Evolutionary conservation across 129 eudicot genomes (phyloP).

Genomic region (Artemisia tridentata): DNA sequence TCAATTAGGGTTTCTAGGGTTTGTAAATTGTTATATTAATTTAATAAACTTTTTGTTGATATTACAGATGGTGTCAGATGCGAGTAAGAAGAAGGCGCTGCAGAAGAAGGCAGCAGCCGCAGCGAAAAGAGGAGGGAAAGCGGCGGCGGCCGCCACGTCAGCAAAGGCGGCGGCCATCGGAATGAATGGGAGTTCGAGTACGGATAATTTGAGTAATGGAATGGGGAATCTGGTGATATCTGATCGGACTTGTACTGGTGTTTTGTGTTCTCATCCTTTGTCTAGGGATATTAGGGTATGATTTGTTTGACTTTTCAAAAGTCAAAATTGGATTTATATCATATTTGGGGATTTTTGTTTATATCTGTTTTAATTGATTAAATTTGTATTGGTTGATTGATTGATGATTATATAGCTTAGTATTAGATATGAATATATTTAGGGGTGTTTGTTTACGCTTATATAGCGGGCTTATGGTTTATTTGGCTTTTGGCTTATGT

Average conservation of each 20-base stretch:
- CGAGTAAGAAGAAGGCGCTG: slow-evolving; percentile 92
- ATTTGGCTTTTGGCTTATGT: no score
- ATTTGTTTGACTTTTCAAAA: no score
- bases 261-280: slow-evolving; percentile 87
- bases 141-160: slow-evolving; percentile 49
- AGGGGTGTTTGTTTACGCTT: no score
- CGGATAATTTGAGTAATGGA: slow-evolving; percentile 56
- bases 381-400: no score
- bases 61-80: slow-evolving; percentile 84
- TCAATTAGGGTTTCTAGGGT: background rate
- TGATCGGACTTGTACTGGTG: slow-evolving; percentile 93
- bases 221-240: slow-evolving; percentile 64
- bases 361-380: background rate
- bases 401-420: no score
- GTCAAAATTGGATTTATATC: background rate
- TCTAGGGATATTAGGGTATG: slow-evolving; percentile 95
- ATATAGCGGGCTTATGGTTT: no score
- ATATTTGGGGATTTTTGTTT: background rate
- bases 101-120: slow-evolving; percentile 99
- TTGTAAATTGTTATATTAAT: background rate
- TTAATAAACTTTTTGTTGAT: background rate
- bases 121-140: slow-evolving; percentile 78
- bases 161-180: slow-evolving; percentile 39
- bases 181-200: slow-evolving; percentile 45
- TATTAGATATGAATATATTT: no score